These are phyloP conservation scores for Saccharum spontaneum DNA, from an alignment of 176 grass and related monocot species.

Conservation along the genomic window DNA sequence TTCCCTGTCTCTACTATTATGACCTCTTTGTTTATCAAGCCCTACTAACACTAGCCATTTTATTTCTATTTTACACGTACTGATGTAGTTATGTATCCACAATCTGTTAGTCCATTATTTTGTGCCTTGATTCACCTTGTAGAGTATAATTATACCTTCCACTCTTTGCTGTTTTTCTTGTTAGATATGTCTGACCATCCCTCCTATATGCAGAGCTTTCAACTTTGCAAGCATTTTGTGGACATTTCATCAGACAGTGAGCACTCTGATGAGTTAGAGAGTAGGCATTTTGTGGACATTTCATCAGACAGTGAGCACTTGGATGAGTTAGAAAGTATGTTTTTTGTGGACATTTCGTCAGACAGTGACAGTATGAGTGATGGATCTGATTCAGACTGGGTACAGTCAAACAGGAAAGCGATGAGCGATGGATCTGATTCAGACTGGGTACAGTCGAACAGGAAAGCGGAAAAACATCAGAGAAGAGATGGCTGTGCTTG, in stretches of 20 bases:
- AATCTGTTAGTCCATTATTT: neutral
- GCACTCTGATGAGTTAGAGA: too few species aligned
- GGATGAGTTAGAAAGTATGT: constrained; percentile 38
- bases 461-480: constrained; percentile 41
- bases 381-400: too few species aligned
- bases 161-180: neutral
- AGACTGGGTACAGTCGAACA: constrained; percentile 50
- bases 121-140: constrained; percentile 19
- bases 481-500: constrained; percentile 64
- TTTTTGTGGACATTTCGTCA: too few species aligned
- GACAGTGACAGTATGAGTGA: too few species aligned
- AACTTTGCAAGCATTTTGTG: constrained; percentile 32
- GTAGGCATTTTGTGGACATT: constrained; percentile 47
- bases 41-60: neutral
- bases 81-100: neutral
- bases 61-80: too few species aligned
- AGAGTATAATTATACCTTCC: constrained; percentile 27
- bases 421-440: constrained; percentile 47
- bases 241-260: neutral
- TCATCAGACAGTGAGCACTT: constrained; percentile 66
- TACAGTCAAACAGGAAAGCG: too few species aligned
- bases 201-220: constrained; percentile 36
- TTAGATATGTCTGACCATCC: constrained; percentile 18
- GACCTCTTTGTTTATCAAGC: neutral
- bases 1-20: neutral